These are phyloP conservation scores for Papiliotrema fonsecae DNA, from an alignment of 1,284 basidiomycete species.

Conservation along the genomic window DNA sequence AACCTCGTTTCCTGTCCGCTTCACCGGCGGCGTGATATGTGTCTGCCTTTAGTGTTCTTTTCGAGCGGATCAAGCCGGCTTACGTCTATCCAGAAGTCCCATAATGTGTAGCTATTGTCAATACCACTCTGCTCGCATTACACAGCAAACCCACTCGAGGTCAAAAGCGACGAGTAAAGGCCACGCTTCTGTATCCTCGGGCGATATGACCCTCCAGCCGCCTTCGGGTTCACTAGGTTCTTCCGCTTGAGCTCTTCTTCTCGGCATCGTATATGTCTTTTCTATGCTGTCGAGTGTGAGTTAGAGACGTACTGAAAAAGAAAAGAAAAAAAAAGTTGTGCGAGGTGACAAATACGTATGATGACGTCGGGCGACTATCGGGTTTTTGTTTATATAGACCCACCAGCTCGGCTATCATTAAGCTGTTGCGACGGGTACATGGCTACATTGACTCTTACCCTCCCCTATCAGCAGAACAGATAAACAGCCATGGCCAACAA, in stretches of 20 bases:
- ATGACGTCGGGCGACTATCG: too few relatives aligned
- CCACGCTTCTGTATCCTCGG: constrained; percentile 44
- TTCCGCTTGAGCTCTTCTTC: constrained; percentile 7
- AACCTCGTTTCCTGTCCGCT: constrained; percentile 54
- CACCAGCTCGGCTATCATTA: too few relatives aligned
- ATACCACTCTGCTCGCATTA: neutral
- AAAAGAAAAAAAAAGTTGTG: too few relatives aligned
- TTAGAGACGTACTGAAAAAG: too few relatives aligned
- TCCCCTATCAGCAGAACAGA: too few relatives aligned
- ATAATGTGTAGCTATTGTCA: constrained; percentile 65
- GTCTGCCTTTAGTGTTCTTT: constrained; percentile 30
- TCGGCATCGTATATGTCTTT: constrained; percentile 9
- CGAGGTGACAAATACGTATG: too few relatives aligned
- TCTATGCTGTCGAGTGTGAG: too few relatives aligned
- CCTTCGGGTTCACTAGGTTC: constrained; percentile 12
- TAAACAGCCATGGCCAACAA: neutral
- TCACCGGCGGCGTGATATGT: constrained; percentile 58
- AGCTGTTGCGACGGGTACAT: too few relatives aligned
- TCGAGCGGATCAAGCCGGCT: constrained; percentile 9
- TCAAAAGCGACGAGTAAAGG: constrained; percentile 77
- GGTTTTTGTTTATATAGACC: too few relatives aligned
- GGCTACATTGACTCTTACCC: too few relatives aligned
- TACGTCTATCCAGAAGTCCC: constrained; percentile 76
- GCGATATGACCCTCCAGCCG: constrained; percentile 15
- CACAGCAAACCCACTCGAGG: constrained; percentile 59